Percentiles rank a stretch among this genome's conserved stretches.
These are phyloP conservation scores for Gautieria morchelliformis DNA, from an alignment of 768 basidiomycete species.

Conservation along the genomic window DNA sequence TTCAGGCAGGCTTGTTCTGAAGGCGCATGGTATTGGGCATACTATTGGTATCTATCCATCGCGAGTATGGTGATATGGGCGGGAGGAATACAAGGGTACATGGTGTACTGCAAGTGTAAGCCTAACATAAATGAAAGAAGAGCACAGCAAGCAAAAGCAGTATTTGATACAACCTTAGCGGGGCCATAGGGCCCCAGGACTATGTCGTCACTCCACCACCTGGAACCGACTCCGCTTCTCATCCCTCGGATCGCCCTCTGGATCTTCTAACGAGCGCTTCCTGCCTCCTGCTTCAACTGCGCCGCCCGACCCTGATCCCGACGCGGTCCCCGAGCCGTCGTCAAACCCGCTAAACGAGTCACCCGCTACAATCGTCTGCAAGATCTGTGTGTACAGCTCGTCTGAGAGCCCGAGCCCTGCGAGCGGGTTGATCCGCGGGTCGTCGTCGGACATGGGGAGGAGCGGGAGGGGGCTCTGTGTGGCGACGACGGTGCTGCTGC, in stretches of 20 bases:
- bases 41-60: too few relatives aligned
- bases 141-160: not conserved
- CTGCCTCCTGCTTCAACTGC: slow-evolving; percentile 12
- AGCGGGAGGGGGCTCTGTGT: slow-evolving; percentile 1
- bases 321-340: not conserved
- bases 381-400: slow-evolving; percentile 74
- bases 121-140: too few relatives aligned
- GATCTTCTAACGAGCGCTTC: slow-evolving; percentile 23
- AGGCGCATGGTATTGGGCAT: too few relatives aligned
- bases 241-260: slow-evolving; percentile 23
- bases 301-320: not conserved
- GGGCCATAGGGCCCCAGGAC: not conserved
- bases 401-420: slow-evolving; percentile 83
- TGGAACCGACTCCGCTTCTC: slow-evolving; percentile 32
- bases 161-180: not conserved
- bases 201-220: slow-evolving; percentile 22
- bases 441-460: slow-evolving; percentile 36
- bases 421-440: slow-evolving; percentile 61
- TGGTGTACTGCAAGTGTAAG: too few relatives aligned
- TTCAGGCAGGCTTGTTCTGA: too few relatives aligned
- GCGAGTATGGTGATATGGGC: too few relatives aligned
- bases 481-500: slow-evolving; percentile 2
- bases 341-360: slow-evolving; percentile 46
- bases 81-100: too few relatives aligned
- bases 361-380: slow-evolving; percentile 62